Evolutionary conservation across 768 basidiomycete genomes (phyloP).

Genomic region (Porpolomopsis calyptriformis): DNA sequence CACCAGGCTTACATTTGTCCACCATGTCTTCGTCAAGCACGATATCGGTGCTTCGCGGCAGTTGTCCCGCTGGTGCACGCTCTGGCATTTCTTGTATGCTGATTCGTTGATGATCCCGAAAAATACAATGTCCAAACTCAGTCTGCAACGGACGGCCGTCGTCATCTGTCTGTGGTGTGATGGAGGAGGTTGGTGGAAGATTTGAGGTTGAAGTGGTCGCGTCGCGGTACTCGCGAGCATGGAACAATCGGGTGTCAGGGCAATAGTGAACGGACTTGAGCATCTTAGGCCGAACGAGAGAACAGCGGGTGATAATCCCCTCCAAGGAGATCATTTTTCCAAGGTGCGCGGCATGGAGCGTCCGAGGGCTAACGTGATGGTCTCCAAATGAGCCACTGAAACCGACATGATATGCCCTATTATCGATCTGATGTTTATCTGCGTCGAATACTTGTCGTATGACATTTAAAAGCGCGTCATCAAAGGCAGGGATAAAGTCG

Average conservation of each 20-base stretch:
- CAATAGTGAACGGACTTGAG: slow-evolving; percentile 94
- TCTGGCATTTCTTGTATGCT: slow-evolving; percentile 99
- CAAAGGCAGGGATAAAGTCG: slow-evolving; percentile 81
- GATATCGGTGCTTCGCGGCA: slow-evolving; percentile 93
- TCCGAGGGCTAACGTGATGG: slow-evolving; percentile 93
- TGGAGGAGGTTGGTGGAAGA: slow-evolving; percentile 72
- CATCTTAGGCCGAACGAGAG: slow-evolving; percentile 97
- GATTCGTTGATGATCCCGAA: slow-evolving; percentile 94
- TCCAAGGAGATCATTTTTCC: slow-evolving; percentile 96
- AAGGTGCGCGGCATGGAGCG: slow-evolving; percentile 77
- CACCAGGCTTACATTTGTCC: slow-evolving; percentile 95
- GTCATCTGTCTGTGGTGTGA: slow-evolving; percentile 88
- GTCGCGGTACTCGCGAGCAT: slow-evolving; percentile 87
- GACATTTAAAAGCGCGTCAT: slow-evolving; percentile 67
- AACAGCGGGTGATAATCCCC: slow-evolving; percentile 97
- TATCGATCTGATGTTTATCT: slow-evolving; percentile 72
- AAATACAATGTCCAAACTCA: slow-evolving; percentile 86
- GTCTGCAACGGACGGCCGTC: slow-evolving; percentile 79
- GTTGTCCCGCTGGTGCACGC: slow-evolving; percentile 91
- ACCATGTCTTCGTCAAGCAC: slow-evolving; percentile 95
- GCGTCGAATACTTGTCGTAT: slow-evolving; percentile 65
- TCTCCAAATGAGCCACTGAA: slow-evolving; percentile 96
- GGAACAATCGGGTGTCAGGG: slow-evolving; percentile 74
- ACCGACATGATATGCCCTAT: slow-evolving; percentile 77
- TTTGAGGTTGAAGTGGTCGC: slow-evolving; percentile 80